Base-by-base conservation (phyloP, 768 basidiomycete species). In the Lanmaoa pseudosensibilis region DNA sequence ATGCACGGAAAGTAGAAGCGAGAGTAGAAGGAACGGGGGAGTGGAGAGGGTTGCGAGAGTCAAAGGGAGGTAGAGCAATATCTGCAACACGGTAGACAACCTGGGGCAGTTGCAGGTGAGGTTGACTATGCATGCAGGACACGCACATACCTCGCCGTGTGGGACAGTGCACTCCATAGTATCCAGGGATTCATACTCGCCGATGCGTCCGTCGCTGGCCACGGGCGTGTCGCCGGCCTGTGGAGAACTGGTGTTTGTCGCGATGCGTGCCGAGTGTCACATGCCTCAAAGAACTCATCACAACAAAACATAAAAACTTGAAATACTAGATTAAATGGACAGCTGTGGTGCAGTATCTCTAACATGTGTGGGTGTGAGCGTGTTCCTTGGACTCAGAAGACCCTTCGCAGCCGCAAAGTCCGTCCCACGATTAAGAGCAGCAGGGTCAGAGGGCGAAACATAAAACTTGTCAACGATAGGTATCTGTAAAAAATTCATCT, bases 401-500 rank as follows among this genome's bases (percentile, higher is more conserved):
- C 94, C 94, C 69, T 94, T 94, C 53, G 84, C 87, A 52, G 87
- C 85, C 2, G 93, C 94, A 69, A 95, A 94, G 51, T 92, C 92
- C 6, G 83, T 88, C 12, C 81, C 84, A 27, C 94, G 84, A 36
- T 78, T 77, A 21, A 80, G 77, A 5, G 84, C 81, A 13, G 85
- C 85, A 32, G 91, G 88, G 65, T 92, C 90, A 1, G 90, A 88
- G 2, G 90, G 89, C 1, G 88, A 81, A n/a, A 94, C 91, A 72
- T 92, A 93, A 74, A 85, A 96, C 70, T 93, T 87, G 78, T 98
- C 94, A 44, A 91, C 76, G 67, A 98, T 97, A 2, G 96, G 96
- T 61, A 96, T 92, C 70, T 96, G 93, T 19, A 98, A 53, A 25
- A 97, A 72, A 68, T 98, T 98, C 84, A 96, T 94, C 78, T 93